phyloP scores from a whole-genome alignment of 805 yeast species.

The Candida multigemmis region DNA sequence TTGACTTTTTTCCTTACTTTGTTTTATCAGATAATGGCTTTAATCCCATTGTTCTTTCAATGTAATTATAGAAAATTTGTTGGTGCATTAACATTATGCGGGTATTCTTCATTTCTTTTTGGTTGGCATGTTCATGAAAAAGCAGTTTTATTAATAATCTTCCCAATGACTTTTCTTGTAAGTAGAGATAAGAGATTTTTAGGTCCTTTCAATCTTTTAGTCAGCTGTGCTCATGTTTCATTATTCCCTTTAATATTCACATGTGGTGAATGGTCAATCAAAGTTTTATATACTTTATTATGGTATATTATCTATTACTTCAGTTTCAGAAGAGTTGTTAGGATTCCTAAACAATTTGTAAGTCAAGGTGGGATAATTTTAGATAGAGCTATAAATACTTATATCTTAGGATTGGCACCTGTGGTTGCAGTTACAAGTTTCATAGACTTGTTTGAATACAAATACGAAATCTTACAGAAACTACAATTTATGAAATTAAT shows the following conservation, averaged over 20 bases:
- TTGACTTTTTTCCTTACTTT: constrained; percentile 71
- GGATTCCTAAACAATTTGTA: constrained; percentile 35
- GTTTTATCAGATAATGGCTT: constrained; percentile 75
- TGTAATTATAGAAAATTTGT: constrained; percentile 75
- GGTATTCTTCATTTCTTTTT: constrained; percentile 81
- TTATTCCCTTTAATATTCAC: constrained; percentile 81
- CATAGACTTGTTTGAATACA: constrained; percentile 48
- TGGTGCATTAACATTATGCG: constrained; percentile 83
- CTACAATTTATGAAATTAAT: constrained; percentile 73
- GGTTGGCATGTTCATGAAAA: constrained; percentile 99
- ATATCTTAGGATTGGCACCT: constrained; percentile 59
- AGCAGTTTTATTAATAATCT: constrained; percentile 81
- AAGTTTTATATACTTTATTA: constrained; percentile 65
- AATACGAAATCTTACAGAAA: constrained; percentile 43
- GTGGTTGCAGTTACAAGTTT: constrained; percentile 38
- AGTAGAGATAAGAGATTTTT: constrained; percentile 63
- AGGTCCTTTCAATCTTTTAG: constrained; percentile 60
- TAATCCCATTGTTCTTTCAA: constrained; percentile 57
- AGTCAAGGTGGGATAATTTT: constrained; percentile 29
- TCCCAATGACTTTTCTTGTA: constrained; percentile 78
- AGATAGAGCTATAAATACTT: constrained; percentile 62
- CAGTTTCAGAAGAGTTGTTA: constrained; percentile 62
- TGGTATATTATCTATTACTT: constrained; percentile 78
- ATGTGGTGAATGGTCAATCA: constrained; percentile 71
- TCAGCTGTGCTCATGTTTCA: constrained; percentile 77